phyloP scores from a whole-genome alignment of 257 asterid species.

The Ilex aquifolium region DNA sequence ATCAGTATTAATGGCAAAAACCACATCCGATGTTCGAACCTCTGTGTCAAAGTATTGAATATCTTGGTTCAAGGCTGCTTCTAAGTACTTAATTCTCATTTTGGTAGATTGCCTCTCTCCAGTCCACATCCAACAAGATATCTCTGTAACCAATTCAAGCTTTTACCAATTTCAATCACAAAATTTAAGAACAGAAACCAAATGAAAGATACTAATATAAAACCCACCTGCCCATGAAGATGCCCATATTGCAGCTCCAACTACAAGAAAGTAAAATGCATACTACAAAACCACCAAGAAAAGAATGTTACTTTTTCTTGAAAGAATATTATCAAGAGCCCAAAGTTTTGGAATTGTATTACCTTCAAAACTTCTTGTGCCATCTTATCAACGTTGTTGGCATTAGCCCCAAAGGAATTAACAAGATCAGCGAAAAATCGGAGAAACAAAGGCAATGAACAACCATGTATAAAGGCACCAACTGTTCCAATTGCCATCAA shows the following conservation, averaged over 20 bases:
- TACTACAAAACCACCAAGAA: slow-evolving; percentile 58
- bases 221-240: slow-evolving; percentile 97
- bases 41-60: slow-evolving; percentile 80
- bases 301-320: slow-evolving; percentile 1
- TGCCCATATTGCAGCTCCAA: slow-evolving; percentile 99
- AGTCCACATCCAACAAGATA: slow-evolving; percentile 99
- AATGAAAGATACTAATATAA: background rate
- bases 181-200: slow-evolving; percentile 7
- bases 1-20: slow-evolving; percentile 82
- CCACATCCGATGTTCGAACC: slow-evolving; percentile 87
- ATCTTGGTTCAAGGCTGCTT: slow-evolving; percentile 83
- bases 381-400: slow-evolving; percentile 88
- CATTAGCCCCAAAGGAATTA: slow-evolving; percentile 90
- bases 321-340: too few species aligned
- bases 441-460: slow-evolving; percentile 85
- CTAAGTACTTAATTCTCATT: slow-evolving; percentile 80
- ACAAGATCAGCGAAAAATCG: slow-evolving; percentile 99
- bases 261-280: slow-evolving; percentile 94
- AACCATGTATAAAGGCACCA: slow-evolving; percentile 95
- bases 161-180: slow-evolving; percentile 5
- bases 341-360: background rate
- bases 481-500: slow-evolving; percentile 76
- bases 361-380: slow-evolving; percentile 94
- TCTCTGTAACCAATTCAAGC: slow-evolving; percentile 48
- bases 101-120: slow-evolving; percentile 89